Evolutionary conservation across 1,284 basidiomycete species (phyloP).

Genomic region (Albatrellus sp.): DNA sequence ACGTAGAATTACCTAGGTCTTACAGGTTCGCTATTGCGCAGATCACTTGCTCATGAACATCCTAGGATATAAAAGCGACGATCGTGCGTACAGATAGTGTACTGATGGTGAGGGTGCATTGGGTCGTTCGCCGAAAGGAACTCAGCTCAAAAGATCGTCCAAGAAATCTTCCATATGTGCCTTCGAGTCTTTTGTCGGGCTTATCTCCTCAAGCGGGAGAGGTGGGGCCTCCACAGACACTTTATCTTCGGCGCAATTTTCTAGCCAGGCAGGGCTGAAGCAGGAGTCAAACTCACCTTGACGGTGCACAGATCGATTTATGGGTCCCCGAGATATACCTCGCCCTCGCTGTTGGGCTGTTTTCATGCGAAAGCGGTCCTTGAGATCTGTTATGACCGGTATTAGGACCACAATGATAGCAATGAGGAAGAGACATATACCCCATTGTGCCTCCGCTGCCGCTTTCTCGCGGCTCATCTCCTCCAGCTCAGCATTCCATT

Average conservation of each 20-base stretch:
- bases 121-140: too few species aligned
- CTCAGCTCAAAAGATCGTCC: constrained; percentile 48
- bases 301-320: constrained; percentile 3
- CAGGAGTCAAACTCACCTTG: constrained; percentile 11
- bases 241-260: constrained; percentile 14
- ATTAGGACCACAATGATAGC: neutral
- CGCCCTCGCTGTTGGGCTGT: constrained; percentile 36
- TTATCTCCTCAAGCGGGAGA: constrained; percentile 26
- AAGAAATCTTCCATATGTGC: constrained; percentile 62
- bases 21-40: too few species aligned
- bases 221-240: constrained; percentile 41
- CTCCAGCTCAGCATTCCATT: constrained; percentile 56
- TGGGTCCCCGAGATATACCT: constrained; percentile 18
- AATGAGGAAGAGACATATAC: constrained; percentile 21
- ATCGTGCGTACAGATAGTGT: neutral
- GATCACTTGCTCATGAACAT: too few species aligned
- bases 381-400: constrained; percentile 38
- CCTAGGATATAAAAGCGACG: too few species aligned
- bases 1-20: too few species aligned
- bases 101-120: neutral
- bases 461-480: constrained; percentile 55
- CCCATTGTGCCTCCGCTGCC: constrained; percentile 59
- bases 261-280: constrained; percentile 5
- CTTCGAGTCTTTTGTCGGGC: constrained; percentile 32
- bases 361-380: constrained; percentile 51